Base-by-base conservation (phyloP, 192 early-diverging fungal species). In the Cetraspora pellucida region DNA sequence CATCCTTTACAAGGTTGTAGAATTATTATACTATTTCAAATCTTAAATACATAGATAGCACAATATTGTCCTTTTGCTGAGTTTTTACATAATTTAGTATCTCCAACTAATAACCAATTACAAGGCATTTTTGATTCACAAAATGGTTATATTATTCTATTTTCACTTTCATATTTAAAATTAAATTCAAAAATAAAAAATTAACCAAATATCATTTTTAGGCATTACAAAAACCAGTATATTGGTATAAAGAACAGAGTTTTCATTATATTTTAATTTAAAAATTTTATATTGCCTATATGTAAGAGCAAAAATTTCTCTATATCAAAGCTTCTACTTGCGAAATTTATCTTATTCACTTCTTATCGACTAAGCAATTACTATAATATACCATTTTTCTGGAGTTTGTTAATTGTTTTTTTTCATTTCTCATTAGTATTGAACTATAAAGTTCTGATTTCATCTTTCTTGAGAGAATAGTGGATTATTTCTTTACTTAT, bases 321-420 rank as follows among this genome's bases (percentile, higher is more conserved):
- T 52, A 2, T 5, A 52, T 52, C 1, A 1, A 5, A 52, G 50
- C 4, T 52, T 7, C 37, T 37, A 19, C 19, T 10, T 54, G 52
- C 1, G 13, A 54, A 54, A 54, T 4, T 54, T 10, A 54, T 1
- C 13, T 63, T 23, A 23, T 23, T 17, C 60, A 5, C 16, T 63
- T 11, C 60, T 17, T 23, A 63, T 23, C 1, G 25, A 63, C 16
- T 23, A 63, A 30, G 25, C 61, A 25, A 27, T 27, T 64, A 64
- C 37, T 43, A 64, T 64, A 64, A 27, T 27, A 64, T 64, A 64
- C 61, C 61, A 64, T 64, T 64, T 27, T 64, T 27, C 61, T 64
- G 61, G 25, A 64, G 25, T 64, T 30, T 64, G 27, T 43, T 64
- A 64, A 64, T 8, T 0, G 27, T 37, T 28, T 64, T 64, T 64